Conservation (phyloP, 2,329 filamentous ascomycete species). For the Phialocephala subalpina region DNA sequence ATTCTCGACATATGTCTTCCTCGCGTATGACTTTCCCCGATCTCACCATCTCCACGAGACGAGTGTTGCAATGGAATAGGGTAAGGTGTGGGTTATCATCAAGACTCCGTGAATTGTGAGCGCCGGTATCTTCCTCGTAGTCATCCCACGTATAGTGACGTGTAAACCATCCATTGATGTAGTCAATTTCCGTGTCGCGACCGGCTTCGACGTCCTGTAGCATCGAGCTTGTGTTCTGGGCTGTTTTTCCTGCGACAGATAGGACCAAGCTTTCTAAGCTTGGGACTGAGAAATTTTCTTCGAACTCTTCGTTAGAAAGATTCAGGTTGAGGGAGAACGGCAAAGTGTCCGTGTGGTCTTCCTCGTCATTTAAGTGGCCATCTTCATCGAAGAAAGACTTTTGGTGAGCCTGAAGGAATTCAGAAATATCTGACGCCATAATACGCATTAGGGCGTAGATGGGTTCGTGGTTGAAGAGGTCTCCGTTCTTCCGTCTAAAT, state of each 20-base stretch:
- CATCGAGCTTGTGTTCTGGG: slow-evolving; percentile 67
- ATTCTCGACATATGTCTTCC: slow-evolving; percentile 35
- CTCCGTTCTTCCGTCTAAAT: slow-evolving; percentile 80
- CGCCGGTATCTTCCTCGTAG: slow-evolving; percentile 26
- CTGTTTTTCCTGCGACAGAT: slow-evolving; percentile 55
- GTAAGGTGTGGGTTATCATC: not conserved
- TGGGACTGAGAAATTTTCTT: slow-evolving; percentile 14
- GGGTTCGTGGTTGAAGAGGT: slow-evolving; percentile 67
- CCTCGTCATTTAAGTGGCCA: no score
- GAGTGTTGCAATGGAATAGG: not conserved
- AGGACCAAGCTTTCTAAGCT: slow-evolving; percentile 46
- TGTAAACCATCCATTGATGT: slow-evolving; percentile 66
- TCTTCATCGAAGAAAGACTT: no score
- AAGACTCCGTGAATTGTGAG: slow-evolving; percentile 33
- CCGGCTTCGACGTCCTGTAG: slow-evolving; percentile 63
- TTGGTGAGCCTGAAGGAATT: slow-evolving; percentile 32
- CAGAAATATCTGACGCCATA: slow-evolving; percentile 76
- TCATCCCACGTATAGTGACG: slow-evolving; percentile 25
- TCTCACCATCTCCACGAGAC: slow-evolving; percentile 54
- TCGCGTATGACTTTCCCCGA: slow-evolving; percentile 44
- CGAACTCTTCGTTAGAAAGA: not conserved
- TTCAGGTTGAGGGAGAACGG: not conserved
- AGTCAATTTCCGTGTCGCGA: slow-evolving; percentile 61
- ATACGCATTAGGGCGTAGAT: slow-evolving; percentile 69
- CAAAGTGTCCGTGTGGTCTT: no score